Evolutionary conservation across 1,284 basidiomycete genomes (phyloP), one percentile per base, ranked within the genome.

Genomic region (Pyrrhoderma noxium): DNA sequence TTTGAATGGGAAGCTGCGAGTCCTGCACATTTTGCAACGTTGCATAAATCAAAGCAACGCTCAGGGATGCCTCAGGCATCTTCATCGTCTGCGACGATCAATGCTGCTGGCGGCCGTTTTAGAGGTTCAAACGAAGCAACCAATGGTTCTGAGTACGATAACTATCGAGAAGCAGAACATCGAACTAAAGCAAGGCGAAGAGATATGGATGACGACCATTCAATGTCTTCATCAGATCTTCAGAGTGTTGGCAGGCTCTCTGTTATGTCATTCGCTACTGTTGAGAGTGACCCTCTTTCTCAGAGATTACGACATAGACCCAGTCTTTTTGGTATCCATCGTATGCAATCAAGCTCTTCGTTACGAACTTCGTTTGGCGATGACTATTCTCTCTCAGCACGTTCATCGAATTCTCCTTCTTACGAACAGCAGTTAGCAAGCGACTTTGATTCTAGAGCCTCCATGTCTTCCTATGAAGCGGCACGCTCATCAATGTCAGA

Each of bases 171-270:
- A 19, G 68, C 59, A 53, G 73, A 73, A 53, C 79, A 87, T 62
- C 77, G 89, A 46, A 68, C 80, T 49, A 93, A 93, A 71, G 86
- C 83, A 54, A 79, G 91, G 58, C 79, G 86, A 62, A 75, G 85
- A 62, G 86, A 90, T 61, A 84, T 79, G 58, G 90, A 93, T 64
- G 90, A 93, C 64, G 89, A 92, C 65, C 89, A 90, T 66, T 92
- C 89, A 39, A 86, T 89, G 77, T 89, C 88, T 51, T 91, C 88
- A 31, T 88, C 88, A 37, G 89, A 91, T 59, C 72, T 89, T 25
- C 82, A 82, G 58, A 88, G 85, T 59, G 71, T 85, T 48, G 73
- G 76, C 39, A 75, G 75, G 52, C 74, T 85, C 70, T 87, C 85
- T 5, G 76, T 78, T 42, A 80, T 86, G 59, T 89, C 87, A 11